Percentiles rank a stretch among this genome's conserved stretches.
These are phyloP conservation scores for Chaetomium fimeti DNA, from an alignment of 495 filamentous ascomycete genomes.

Conservation along the genomic window DNA sequence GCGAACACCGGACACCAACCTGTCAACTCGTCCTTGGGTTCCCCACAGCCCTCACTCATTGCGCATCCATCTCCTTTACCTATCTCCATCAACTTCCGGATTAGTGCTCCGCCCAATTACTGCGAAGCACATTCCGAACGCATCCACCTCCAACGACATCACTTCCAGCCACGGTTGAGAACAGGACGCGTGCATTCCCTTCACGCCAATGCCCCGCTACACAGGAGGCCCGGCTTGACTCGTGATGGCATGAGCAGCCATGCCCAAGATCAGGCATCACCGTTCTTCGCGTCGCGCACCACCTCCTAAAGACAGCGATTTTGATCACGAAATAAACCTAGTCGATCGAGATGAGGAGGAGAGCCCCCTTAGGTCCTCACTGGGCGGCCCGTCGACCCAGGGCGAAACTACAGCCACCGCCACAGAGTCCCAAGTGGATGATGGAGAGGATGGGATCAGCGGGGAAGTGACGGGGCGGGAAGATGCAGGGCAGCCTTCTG, in stretches of 20 bases:
- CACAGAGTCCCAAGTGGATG: background rate
- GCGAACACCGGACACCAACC: background rate
- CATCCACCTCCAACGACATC: background rate
- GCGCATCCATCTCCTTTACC: no score
- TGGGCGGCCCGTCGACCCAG: constrained; percentile 17
- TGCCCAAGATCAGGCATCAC: constrained; percentile 46
- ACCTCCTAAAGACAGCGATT: constrained; percentile 52
- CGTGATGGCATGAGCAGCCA: constrained; percentile 30
- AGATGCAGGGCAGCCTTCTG: constrained; percentile 15
- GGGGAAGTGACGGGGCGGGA: background rate
- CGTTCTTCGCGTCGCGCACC: constrained; percentile 49
- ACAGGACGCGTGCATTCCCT: background rate
- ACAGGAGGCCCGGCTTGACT: background rate
- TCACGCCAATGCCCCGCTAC: constrained; percentile 14
- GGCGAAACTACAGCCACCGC: constrained; percentile 2
- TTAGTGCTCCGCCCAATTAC: background rate
- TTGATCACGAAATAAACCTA: constrained; percentile 62
- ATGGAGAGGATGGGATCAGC: constrained; percentile 12
- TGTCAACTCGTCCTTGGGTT: background rate
- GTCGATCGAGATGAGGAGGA: constrained; percentile 47
- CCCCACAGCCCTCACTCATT: background rate
- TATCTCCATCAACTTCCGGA: background rate
- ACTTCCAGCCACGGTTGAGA: background rate
- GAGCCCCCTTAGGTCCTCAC: constrained; percentile 2
- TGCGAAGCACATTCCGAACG: background rate